Evolutionary conservation across 495 filamentous ascomycete species (phyloP).

Genomic region (Tetracladium setigerum): DNA sequence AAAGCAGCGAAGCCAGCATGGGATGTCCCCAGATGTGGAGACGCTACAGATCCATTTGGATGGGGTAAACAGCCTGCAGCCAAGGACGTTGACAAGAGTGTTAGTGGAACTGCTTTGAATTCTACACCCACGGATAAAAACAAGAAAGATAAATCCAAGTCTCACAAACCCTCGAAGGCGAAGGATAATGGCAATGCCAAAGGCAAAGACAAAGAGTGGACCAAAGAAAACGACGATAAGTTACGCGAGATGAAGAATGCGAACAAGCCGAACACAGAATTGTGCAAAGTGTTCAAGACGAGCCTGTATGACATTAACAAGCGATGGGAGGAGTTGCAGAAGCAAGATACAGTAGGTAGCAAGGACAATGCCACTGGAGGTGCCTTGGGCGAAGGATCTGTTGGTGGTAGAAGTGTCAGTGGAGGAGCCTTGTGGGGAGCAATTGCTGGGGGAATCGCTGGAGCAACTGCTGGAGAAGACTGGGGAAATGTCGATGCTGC

Average conservation of each 20-base stretch:
- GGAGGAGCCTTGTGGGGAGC: neutral
- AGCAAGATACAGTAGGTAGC: constrained; percentile 6
- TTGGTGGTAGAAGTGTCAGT: neutral
- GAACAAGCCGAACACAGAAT: constrained; percentile 14
- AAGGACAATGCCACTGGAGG: constrained; percentile 7
- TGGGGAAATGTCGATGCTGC: neutral
- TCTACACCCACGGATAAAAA: too few species aligned
- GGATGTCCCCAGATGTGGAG: too few species aligned
- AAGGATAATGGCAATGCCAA: constrained; percentile 2
- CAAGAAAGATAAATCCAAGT: too few species aligned
- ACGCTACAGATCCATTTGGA: too few species aligned
- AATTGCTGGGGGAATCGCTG: neutral
- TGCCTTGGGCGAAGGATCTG: neutral
- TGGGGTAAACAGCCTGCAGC: too few species aligned
- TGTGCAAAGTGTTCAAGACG: neutral
- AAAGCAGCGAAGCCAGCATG: too few species aligned
- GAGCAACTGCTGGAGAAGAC: neutral
- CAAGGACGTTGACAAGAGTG: too few species aligned
- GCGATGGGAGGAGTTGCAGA: constrained; percentile 16
- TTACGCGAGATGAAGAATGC: constrained; percentile 22
- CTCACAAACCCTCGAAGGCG: too few species aligned
- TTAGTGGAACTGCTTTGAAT: too few species aligned
- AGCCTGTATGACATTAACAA: neutral
- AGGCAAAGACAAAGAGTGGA: constrained; percentile 5
- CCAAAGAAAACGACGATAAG: constrained; percentile 14